Base-by-base conservation (phyloP, 495 filamentous ascomycete genomes). In the Bombardia bombarda region DNA sequence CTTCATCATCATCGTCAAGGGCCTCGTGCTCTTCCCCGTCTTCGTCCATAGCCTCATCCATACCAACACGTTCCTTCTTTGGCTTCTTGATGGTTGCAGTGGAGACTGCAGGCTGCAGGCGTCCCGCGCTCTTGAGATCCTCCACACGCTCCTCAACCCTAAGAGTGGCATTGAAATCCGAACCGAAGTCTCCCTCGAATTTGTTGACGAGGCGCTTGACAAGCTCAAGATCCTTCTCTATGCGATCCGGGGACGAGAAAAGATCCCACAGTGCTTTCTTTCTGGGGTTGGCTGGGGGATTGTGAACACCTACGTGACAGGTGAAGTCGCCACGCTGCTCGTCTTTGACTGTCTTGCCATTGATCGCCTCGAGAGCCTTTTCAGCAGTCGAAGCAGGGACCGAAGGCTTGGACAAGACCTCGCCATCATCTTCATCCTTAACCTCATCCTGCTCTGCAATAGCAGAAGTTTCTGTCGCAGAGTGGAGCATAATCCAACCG, bases 191-290 rank as follows among this genome's bases (percentile, higher is more conserved):
- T 37, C 74, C 61, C 53, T 99, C 92, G 47, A 94, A 77, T 57
- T 84, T 90, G 32, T 73, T 61, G 6, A 86, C 79, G 9, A 96
- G 66, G 30, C 86, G 82, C 32, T 72, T 74, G 14, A 85, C 88
- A 40, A 95, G 72, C 38, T 83, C 77, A 3, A 94, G 73, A 53
- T 96, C 90, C 43, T 86, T 84, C 30, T 87, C 82, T 52, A 96
- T 81, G 20, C 90, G 77, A 51, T 95, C 87, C 0, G 89, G 89
- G 1, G 87, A 76, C 10, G 90, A 95, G 58, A 95, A 96, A 3
- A 96, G 69, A 64, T 96, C 90, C 90, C 90, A 96, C 2, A 99
- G 68, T 0, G 94, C 90, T 67, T 99, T 99, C 74, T 95, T 97
- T 47, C 90, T 77, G 1, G 87, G 85, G 46, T 86, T 79, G 14